Evolutionary conservation across 148 eudicot species (phyloP).

Genomic region (Spergularia marina): DNA sequence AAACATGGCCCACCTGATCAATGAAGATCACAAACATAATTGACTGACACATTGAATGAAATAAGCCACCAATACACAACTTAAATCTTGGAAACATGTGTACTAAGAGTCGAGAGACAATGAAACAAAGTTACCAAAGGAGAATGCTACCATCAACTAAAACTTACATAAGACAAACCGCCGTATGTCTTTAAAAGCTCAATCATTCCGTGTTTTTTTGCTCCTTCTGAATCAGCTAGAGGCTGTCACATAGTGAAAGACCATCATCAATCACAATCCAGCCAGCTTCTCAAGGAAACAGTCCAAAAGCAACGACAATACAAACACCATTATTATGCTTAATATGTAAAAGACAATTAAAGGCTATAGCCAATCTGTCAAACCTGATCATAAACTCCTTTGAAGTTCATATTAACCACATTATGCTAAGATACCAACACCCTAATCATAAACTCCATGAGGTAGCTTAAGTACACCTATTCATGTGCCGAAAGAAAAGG

Average conservation of each 20-base stretch:
- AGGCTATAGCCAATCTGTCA: neutral
- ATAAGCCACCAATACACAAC: slow-evolving; percentile 3
- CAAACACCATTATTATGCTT: neutral
- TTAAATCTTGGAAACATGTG: neutral
- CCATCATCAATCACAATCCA: slow-evolving; percentile 10
- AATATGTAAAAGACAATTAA: neutral
- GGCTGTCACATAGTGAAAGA: slow-evolving; percentile 61
- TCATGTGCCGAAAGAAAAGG: too few species aligned
- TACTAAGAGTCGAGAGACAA: neutral
- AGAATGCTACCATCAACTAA: neutral
- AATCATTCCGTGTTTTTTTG: slow-evolving; percentile 65
- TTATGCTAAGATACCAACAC: neutral
- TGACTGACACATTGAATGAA: neutral
- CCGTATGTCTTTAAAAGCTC: slow-evolving; percentile 81
- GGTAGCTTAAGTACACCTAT: too few species aligned
- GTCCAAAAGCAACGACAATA: neutral
- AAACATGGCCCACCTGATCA: neutral
- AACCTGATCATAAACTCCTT: too few species aligned
- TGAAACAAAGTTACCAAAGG: neutral
- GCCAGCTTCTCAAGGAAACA: neutral
- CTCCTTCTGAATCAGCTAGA: slow-evolving; percentile 99
- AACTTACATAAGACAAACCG: slow-evolving; percentile 88
- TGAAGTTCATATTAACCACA: too few species aligned
- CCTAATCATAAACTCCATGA: neutral
- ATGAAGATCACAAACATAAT: neutral